Conservation (phyloP, 257 asterid genomes). For the Solanum virginianum region DNA sequence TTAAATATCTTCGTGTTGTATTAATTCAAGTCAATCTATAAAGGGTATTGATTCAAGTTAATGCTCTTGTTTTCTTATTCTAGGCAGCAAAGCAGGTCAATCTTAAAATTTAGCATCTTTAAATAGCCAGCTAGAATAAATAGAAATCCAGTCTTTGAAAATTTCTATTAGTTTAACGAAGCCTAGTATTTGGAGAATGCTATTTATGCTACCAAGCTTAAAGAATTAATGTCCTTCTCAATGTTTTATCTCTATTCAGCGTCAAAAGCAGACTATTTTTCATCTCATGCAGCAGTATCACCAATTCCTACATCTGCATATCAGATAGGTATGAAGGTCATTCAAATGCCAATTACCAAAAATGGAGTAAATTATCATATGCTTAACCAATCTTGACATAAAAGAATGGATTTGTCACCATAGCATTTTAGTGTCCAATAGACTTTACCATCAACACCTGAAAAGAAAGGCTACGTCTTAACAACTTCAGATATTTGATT, state of each 20-base stretch:
- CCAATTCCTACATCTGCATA: constrained; percentile 36
- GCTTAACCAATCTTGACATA: constrained; percentile 40
- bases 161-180: too few relatives aligned
- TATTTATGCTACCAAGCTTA: constrained; percentile 7
- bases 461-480: constrained; percentile 30
- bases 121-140: background rate
- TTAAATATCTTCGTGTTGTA: background rate
- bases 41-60: background rate
- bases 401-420: constrained; percentile 21
- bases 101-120: background rate
- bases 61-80: background rate
- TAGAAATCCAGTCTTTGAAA: too few relatives aligned
- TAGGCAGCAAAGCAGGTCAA: background rate
- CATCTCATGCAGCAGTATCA: constrained; percentile 15
- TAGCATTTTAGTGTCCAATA: constrained; percentile 49
- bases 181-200: too few relatives aligned
- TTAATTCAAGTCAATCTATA: background rate
- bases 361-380: background rate
- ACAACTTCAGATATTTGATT: constrained; percentile 24
- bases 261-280: constrained; percentile 34
- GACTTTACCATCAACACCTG: constrained; percentile 26
- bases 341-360: background rate
- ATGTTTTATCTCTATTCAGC: constrained; percentile 22
- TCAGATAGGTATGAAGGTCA: background rate
- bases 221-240: constrained; percentile 12